Evolutionary conservation across 345 rosid species (phyloP).

Genomic region (Brassica nigra): DNA sequence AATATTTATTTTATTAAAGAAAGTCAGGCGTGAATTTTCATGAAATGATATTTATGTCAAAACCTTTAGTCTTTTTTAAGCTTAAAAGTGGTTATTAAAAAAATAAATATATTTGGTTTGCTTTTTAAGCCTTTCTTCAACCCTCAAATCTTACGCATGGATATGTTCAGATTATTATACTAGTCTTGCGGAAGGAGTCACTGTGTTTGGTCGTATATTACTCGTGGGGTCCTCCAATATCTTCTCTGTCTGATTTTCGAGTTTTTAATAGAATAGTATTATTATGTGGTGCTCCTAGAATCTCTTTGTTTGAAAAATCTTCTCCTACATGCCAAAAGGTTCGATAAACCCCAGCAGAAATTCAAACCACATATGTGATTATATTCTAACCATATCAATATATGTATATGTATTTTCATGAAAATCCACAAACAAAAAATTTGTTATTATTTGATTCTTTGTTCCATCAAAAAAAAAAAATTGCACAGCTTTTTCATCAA

Average conservation of each 20-base stretch:
- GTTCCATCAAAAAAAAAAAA: background rate
- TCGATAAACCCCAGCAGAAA: background rate
- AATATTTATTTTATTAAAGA: background rate
- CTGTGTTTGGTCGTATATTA: conserved; percentile 39
- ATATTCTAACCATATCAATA: background rate
- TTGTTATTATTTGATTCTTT: background rate
- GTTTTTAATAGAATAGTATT: background rate
- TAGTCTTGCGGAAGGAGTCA: conserved; percentile 9
- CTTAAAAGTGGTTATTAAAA: conserved; percentile 14
- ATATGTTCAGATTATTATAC: conserved; percentile 26
- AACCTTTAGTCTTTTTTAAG: conserved; percentile 17
- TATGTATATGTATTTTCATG: background rate
- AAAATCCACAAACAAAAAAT: background rate
- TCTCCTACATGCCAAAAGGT: background rate
- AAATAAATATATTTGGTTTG: background rate
- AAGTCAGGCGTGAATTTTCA: background rate
- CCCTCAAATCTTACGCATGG: conserved; percentile 31
- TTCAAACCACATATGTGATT: background rate
- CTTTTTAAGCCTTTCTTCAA: background rate
- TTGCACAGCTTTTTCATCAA: background rate
- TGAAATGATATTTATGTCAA: conserved; percentile 18
- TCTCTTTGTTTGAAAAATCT: background rate
- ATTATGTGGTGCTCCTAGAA: conserved; percentile 21
- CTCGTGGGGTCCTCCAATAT: conserved; percentile 27
- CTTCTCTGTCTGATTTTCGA: conserved; percentile 30